A percentile compares a stretch with the other conserved stretches of the same genome.
Evolutionary conservation across 2,329 filamentous ascomycete genomes (phyloP).

Genomic region (Alternaria dauci): DNA sequence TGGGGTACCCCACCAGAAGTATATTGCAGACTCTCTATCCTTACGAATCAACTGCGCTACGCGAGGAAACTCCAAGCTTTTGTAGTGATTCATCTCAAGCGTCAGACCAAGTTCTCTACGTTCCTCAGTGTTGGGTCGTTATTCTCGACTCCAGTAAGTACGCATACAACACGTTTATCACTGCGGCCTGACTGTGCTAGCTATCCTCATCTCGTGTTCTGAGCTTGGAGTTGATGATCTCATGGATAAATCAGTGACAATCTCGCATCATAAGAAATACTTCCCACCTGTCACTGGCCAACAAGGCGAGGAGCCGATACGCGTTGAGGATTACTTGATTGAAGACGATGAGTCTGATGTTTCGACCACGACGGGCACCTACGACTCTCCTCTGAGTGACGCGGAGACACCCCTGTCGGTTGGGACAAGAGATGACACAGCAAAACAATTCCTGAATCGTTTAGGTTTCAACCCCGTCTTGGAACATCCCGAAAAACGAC

Average conservation of each 20-base stretch:
- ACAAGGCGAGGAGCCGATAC: neutral
- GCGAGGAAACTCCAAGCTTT: constrained; percentile 13
- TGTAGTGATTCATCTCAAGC: constrained; percentile 1
- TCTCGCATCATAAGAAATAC: neutral
- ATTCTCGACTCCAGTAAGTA: constrained; percentile 11
- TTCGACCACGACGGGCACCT: neutral
- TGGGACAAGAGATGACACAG: too few relatives aligned
- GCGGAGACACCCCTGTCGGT: neutral
- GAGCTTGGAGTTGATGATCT: neutral
- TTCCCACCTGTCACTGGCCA: neutral
- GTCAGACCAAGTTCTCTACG: neutral
- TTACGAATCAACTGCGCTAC: constrained; percentile 20
- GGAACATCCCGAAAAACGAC: too few relatives aligned
- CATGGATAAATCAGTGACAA: neutral
- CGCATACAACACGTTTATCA: neutral
- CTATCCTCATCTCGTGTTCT: neutral
- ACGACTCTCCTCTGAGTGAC: neutral
- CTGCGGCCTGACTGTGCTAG: neutral
- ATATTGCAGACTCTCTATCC: constrained; percentile 34
- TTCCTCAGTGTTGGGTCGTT: constrained; percentile 13
- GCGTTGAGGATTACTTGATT: constrained; percentile 4
- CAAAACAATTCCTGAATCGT: too few relatives aligned
- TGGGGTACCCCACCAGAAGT: constrained; percentile 20
- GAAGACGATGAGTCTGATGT: neutral
- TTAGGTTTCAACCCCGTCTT: too few relatives aligned